Evolutionary conservation across 441 rosid species (phyloP).

Genomic region (California macrophylla): DNA sequence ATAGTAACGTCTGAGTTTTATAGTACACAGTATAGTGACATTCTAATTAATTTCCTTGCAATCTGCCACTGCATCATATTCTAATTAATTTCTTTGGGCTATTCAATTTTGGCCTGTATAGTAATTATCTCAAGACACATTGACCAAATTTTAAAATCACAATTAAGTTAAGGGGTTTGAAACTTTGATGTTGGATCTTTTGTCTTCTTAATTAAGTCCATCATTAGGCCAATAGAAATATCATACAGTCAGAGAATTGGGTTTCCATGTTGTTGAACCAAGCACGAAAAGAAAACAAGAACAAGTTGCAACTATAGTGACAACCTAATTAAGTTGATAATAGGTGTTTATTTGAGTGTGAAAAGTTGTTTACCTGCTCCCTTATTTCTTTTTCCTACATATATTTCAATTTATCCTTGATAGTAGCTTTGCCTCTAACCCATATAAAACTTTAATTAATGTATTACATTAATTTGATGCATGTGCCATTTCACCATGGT

Average conservation of each 20-base stretch:
- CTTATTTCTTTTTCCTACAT: neutral
- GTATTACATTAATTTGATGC: neutral
- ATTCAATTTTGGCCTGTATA: neutral
- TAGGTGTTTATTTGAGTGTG: conserved; percentile 11
- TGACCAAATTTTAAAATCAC: neutral
- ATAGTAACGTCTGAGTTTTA: neutral
- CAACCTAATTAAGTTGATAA: conserved; percentile 9
- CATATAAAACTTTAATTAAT: neutral
- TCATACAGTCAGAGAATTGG: conserved; percentile 1
- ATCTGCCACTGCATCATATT: neutral
- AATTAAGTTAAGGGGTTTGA: neutral
- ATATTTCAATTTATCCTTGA: neutral
- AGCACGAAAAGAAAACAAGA: conserved; percentile 9
- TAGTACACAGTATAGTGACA: neutral
- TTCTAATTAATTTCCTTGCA: too few species aligned
- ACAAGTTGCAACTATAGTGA: neutral
- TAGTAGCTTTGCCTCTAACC: conserved; percentile 55
- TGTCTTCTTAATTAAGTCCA: conserved; percentile 12
- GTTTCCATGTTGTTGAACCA: conserved; percentile 24
- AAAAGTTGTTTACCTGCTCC: conserved; percentile 24
- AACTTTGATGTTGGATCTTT: neutral
- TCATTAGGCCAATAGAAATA: neutral
- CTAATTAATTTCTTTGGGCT: neutral
- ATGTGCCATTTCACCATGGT: neutral
- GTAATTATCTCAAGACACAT: neutral